Base-by-base conservation (phyloP, 2,329 filamentous ascomycete species). In the Colletotrichum lini region DNA sequence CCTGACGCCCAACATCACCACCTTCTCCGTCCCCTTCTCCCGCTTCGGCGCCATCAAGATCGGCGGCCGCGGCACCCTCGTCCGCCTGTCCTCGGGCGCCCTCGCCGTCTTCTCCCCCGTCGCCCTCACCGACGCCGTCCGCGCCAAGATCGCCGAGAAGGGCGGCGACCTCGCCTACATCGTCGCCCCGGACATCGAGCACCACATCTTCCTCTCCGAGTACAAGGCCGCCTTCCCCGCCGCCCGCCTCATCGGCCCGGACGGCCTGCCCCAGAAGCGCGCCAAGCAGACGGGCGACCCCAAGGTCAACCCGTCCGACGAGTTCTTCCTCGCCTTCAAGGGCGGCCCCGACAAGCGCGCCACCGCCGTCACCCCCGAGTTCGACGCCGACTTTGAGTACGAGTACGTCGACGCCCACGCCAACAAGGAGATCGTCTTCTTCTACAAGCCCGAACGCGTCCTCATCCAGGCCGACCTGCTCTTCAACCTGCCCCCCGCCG, bases 51-150 rank as follows among this genome's bases (percentile, higher is more conserved):
- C 84, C 60, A 83, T 98, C 77, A 94, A 94, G 78, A 87, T 99
- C 77, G 96, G 96, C 67, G 96, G 95, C 56, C 89, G 96, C 78
- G 95, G 90, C 73, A 98, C 96, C 6, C 86, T 98, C 71, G 92
- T 60, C 23, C 59, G 45, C 47, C 89, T 99, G 75, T 88, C 90
- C 69, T 92, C 91, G 12, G 95, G 95, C 67, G 85, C 89, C 56
- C 89, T 98, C 50, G 94, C 94, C 75, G 91, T 98, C 80, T 98
- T 98, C 88, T 98, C 95, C 0, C 96, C 96, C 21, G 93, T 96
- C 23, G 93, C 92, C 16, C 88, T 98, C 67, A 98, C 95, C 3
- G 88, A 92, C 3, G 90, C 92, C 69, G 91, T 95, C 49, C 90
- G 87, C 73, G 80, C 85, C 75, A 91, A 92, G 79, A 84, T 93